Conservation (phyloP, 768 basidiomycete genomes). For the Rhizopogon vesiculosus region DNA sequence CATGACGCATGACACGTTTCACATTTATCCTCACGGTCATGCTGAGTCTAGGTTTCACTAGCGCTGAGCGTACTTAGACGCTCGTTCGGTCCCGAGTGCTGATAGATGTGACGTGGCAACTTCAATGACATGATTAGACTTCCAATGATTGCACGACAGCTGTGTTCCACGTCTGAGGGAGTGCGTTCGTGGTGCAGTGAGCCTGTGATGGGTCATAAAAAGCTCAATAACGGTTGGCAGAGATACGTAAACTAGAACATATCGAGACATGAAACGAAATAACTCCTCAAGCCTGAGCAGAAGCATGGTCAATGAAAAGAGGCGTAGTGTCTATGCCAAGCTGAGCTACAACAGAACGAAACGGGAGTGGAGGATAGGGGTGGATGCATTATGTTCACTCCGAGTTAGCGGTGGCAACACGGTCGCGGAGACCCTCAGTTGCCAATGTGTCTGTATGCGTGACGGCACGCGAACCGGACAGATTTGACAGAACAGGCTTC, state of each 20-base stretch:
- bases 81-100: not conserved
- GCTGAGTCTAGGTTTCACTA: not conserved
- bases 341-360: conserved; percentile 3
- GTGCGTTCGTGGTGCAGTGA: not conserved
- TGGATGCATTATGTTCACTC: conserved; percentile 18
- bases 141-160: not conserved
- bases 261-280: conserved; percentile 2
- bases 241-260: conserved; percentile 4
- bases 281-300: not conserved
- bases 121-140: not conserved
- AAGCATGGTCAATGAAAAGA: conserved; percentile 1
- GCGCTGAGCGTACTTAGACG: not conserved
- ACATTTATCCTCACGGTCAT: too few relatives aligned
- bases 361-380: not conserved
- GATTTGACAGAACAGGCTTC: conserved; percentile 74
- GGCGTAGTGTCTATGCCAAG: conserved; percentile 5
- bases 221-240: conserved; percentile 1
- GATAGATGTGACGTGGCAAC: not conserved
- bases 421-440: conserved; percentile 42
- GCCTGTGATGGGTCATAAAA: not conserved
- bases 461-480: conserved; percentile 39
- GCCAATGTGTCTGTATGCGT: conserved; percentile 48
- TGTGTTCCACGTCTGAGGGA: not conserved
- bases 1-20: too few relatives aligned
- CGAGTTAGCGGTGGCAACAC: conserved; percentile 34